phyloP scores from a whole-genome alignment of 108 stramenopile species.

The Skeletonema tropicum region DNA sequence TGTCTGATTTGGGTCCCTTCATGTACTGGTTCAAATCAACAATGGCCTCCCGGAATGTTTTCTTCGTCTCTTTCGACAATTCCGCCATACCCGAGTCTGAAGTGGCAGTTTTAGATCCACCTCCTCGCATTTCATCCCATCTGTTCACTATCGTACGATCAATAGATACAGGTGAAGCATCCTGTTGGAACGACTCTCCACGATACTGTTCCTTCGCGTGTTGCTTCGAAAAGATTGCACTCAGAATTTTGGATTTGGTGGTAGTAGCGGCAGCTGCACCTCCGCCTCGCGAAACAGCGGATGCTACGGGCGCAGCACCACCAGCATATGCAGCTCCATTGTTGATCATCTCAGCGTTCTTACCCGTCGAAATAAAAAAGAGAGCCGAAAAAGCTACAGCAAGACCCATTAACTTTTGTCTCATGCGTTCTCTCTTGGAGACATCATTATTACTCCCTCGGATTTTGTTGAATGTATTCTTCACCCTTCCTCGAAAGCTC shows the following conservation, averaged over 20 bases:
- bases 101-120: slow-evolving; percentile 15
- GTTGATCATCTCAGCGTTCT: background rate
- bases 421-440: slow-evolving; percentile 21
- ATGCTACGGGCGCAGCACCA: background rate
- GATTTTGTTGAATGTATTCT: slow-evolving; percentile 3
- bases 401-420: slow-evolving; percentile 14
- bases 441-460: background rate
- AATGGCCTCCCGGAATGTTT: slow-evolving; percentile 67
- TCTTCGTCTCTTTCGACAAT: slow-evolving; percentile 42
- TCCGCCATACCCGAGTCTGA: slow-evolving; percentile 14
- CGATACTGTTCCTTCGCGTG: slow-evolving; percentile 1
- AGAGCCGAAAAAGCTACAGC: slow-evolving; percentile 29
- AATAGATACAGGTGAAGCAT: slow-evolving; percentile 13
- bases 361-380: slow-evolving; percentile 17
- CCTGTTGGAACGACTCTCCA: background rate
- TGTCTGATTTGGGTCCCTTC: slow-evolving; percentile 88
- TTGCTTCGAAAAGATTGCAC: slow-evolving; percentile 6
- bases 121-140: slow-evolving; percentile 41
- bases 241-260: slow-evolving; percentile 10
- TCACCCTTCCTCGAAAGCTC: background rate
- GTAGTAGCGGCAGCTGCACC: background rate
- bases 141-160: slow-evolving; percentile 38
- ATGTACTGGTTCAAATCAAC: slow-evolving; percentile 67
- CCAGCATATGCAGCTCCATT: background rate
- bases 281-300: slow-evolving; percentile 1